A percentile compares a stretch with the other conserved stretches of the same genome.
Conservation (phyloP, 1,284 basidiomycete species). For the Trametes hirsuta region DNA sequence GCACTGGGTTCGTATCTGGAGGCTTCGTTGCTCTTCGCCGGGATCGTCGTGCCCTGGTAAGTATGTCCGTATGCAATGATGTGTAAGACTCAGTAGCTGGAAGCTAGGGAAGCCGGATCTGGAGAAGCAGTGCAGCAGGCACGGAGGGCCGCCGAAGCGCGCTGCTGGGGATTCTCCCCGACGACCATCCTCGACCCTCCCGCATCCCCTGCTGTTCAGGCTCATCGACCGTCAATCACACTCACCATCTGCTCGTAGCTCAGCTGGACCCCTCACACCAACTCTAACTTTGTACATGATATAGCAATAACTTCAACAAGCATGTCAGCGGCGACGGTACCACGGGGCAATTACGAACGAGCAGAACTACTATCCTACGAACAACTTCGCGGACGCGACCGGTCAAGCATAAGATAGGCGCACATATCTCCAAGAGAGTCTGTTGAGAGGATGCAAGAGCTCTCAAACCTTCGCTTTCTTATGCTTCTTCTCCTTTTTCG, state of each 20-base stretch:
- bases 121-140: conserved; percentile 1
- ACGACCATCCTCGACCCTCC: conserved; percentile 9
- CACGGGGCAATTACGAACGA: conserved; percentile 15
- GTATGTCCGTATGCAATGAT: neutral
- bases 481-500: conserved; percentile 34
- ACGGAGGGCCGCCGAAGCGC: neutral
- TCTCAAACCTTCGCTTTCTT: conserved; percentile 34
- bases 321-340: neutral
- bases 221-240: neutral
- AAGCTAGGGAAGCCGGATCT: neutral
- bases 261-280: too few relatives aligned
- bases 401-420: neutral
- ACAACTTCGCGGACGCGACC: conserved; percentile 7
- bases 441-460: neutral
- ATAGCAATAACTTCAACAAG: neutral
- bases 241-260: neutral
- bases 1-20: neutral
- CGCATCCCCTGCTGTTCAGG: neutral
- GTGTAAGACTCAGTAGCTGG: neutral
- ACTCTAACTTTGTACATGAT: too few relatives aligned
- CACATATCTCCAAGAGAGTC: conserved; percentile 11
- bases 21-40: neutral
- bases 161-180: conserved; percentile 7
- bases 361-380: conserved; percentile 19
- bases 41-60: neutral